Percentiles rank a stretch among this genome's conserved stretches.
phyloP scores from a whole-genome alignment of 805 yeast genomes.

The Saccharomycodes ludwigii region DNA sequence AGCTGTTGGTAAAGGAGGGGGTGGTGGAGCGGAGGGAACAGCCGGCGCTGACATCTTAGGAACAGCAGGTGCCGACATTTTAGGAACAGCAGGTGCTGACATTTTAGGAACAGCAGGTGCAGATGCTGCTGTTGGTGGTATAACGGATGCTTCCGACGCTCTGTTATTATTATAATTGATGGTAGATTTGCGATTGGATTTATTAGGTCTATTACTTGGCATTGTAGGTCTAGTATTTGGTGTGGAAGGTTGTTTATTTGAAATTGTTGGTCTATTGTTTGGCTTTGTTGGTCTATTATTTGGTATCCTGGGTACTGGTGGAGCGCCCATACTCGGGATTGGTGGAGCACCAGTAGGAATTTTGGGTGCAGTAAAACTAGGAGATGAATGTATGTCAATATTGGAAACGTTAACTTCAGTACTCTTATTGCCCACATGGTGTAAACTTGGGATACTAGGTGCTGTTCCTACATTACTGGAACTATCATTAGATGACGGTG shows the following conservation, averaged over 20 bases:
- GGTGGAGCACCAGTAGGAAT: slow-evolving; percentile 14
- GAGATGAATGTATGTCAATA: slow-evolving; percentile 27
- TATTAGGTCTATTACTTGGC: slow-evolving; percentile 4
- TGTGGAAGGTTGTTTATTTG: slow-evolving; percentile 9
- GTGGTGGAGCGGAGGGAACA: slow-evolving; percentile 15
- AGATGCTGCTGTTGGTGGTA: slow-evolving; percentile 6
- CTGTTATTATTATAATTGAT: not conserved
- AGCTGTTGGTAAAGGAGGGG: slow-evolving; percentile 8
- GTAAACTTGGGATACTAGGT: slow-evolving; percentile 68
- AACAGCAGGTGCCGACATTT: slow-evolving; percentile 4
- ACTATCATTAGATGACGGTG: no score
- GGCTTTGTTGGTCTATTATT: slow-evolving; percentile 1
- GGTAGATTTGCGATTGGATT: not conserved
- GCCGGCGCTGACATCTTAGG: slow-evolving; percentile 15
- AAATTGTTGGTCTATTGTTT: not conserved
- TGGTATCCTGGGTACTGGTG: slow-evolving; percentile 7
- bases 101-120: slow-evolving; percentile 10
- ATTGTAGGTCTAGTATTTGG: slow-evolving; percentile 9
- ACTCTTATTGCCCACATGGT: slow-evolving; percentile 28
- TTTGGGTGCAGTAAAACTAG: slow-evolving; percentile 18
- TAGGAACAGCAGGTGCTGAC: slow-evolving; percentile 9
- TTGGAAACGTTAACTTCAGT: slow-evolving; percentile 20
- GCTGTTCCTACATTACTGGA: no score
- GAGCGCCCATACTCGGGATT: slow-evolving; percentile 10
- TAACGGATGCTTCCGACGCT: slow-evolving; percentile 6